phyloP scores from a whole-genome alignment of 345 rosid genomes.

The Mangifera indica region DNA sequence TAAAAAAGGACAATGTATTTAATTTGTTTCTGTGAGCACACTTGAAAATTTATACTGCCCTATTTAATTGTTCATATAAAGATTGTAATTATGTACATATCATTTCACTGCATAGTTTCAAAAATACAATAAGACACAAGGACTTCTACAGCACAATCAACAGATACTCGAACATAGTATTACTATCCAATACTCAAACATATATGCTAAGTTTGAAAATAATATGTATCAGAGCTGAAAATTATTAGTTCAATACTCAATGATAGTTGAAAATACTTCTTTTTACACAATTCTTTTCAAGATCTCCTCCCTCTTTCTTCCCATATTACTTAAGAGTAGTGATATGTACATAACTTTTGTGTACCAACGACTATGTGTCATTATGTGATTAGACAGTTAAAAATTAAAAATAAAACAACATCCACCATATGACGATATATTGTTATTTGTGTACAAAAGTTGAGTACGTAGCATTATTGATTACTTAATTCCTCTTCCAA shows the following conservation, averaged over 20 bases:
- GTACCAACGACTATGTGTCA: no score
- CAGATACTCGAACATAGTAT: background rate
- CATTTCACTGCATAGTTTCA: background rate
- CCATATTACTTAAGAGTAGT: conserved; percentile 23
- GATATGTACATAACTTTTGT: no score
- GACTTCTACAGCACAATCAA: background rate
- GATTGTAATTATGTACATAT: background rate
- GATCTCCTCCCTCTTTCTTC: conserved; percentile 39
- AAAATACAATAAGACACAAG: background rate
- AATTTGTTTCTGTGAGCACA: no score
- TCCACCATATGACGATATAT: no score
- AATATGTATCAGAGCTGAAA: background rate
- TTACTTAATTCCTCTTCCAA: conserved; percentile 57
- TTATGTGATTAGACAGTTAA: no score
- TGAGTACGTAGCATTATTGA: no score
- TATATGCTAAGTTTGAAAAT: no score
- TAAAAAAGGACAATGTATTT: background rate
- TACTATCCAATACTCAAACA: background rate
- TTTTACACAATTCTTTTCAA: conserved; percentile 29
- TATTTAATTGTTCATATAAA: background rate
- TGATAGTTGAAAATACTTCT: conserved; percentile 36
- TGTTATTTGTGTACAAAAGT: no score
- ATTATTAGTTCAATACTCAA: background rate
- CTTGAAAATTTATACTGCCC: background rate
- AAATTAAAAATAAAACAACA: no score